Base-by-base conservation (phyloP, 2,329 filamentous ascomycete species). In the Arthrobotrys conoides region DNA sequence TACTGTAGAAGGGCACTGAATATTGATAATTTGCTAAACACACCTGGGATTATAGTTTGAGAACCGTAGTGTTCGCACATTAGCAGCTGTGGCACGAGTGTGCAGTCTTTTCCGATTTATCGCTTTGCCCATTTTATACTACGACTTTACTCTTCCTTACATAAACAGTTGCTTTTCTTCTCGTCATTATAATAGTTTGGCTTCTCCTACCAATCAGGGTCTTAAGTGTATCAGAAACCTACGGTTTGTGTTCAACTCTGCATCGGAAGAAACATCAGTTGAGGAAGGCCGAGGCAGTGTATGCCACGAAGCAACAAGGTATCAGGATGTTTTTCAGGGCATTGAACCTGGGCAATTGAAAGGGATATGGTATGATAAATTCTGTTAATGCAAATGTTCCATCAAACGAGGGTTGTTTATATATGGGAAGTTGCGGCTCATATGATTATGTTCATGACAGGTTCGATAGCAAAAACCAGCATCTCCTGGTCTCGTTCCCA, bases 31-130 rank as follows among this genome's bases (percentile, higher is more conserved):
- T n/a, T n/a, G n/a, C n/a, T n/a, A n/a, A n/a, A n/a, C n/a, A n/a
- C n/a, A n/a, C n/a, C n/a, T n/a, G 27, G 27, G 8, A 30, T 4
- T 30, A 49, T 22, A n/a, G 3, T 24, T 46, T 8, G 41, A 10
- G 3, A n/a, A 46, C n/a, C 8, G 36, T 1, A 41, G 30, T n/a
- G n/a, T 4, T 1, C 2, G 59, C n/a, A 16, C 38, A 14, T 12
- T 64, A 30, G 59, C 41, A 12, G 18, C 36, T 3, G 3, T 64
- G 1, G 36, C 5, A 22, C 59, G 6, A 9, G n/a, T 38, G 5
- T 64, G 59, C 20, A 22, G 18, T 33, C 22, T 22, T n/a, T 64
- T 64, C 16, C 59, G 59, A 9, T 9, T 46, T 27, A 64, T 46
- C 9, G 59, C 59, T 18, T 3, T 64, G 24, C 59, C 59, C 0